Base-by-base conservation (phyloP, 148 eudicot genomes). In the Camellia lanceoleosa region DNA sequence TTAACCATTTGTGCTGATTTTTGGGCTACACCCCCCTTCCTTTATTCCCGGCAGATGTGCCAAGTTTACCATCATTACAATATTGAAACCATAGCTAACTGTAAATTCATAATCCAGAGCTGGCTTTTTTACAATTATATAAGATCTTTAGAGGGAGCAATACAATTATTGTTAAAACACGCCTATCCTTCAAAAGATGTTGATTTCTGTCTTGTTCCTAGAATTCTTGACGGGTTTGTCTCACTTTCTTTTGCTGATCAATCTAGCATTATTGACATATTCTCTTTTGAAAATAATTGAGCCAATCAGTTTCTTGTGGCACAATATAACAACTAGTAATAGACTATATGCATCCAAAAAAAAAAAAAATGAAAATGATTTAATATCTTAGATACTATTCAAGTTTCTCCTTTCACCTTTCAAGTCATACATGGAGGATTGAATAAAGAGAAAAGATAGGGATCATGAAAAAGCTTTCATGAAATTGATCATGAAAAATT, bases 241-340 rank as follows among this genome's bases (percentile, higher is more conserved):
- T 47, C 13, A 20, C 46, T 47, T 23, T n/a, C 20, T 76, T 46
- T 63, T 20, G 58, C 56, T 62, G 52, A 43, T 75, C 44, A 74
- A 30, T 38, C 64, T 42, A 59, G 78, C 54, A 46, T 59, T 52
- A 63, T 62, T 20, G 43, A 76, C 19, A 44, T 62, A 61, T 44
- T 75, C 68, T 55, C 11, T 16, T 1, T 8, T 62, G 15, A 11
- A 73, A 61, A 76, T 62, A 76, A 76, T 76, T 61, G 78, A 76
- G 69, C 78, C 78, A 61, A 76, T 61, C 58, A 76, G 68, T 76
- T 76, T 76, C 69, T 20, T 47, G 51, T 47, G 51, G 51, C 51
- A 47, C 7, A 47, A 0, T 12, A 7, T 42, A 20, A 20, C 68
- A 76, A 7, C 11, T 16, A 11, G 55, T 44, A 44, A 76, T 41